Conservation (phyloP, 1,139 yeast species). For the Zygoascus sp. region DNA sequence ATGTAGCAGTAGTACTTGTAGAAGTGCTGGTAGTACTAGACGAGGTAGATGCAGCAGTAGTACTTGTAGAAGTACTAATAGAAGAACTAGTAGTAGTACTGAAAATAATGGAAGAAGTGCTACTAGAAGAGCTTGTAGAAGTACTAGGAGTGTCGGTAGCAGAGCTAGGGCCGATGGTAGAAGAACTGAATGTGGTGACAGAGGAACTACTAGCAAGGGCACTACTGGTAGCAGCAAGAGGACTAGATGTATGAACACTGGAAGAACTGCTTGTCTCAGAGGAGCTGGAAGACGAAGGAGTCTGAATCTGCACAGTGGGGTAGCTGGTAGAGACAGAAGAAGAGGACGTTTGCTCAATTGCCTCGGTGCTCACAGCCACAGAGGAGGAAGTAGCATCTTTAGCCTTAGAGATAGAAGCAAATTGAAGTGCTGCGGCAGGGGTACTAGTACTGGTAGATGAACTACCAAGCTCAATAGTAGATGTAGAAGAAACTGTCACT, state of each 20-base stretch:
- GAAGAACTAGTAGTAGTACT: constrained; percentile 12
- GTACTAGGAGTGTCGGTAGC: constrained; percentile 1
- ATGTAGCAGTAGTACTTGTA: constrained; percentile 14
- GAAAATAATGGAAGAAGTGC: constrained; percentile 16
- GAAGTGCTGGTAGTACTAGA: constrained; percentile 12
- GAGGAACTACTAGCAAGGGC: neutral
- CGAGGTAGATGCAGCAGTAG: constrained; percentile 17
- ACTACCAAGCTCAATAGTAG: constrained; percentile 2
- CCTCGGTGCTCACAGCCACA: too few species aligned
- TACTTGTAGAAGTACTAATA: constrained; percentile 17
- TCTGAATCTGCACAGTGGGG: neutral
- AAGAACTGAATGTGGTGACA: neutral
- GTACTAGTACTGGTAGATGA: neutral
- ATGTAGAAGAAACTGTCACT: neutral
- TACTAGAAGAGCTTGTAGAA: constrained; percentile 1
- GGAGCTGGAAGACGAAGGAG: neutral
- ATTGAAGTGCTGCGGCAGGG: too few species aligned
- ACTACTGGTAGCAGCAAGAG: neutral
- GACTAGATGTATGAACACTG: neutral
- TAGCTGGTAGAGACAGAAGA: neutral
- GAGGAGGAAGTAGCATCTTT: neutral
- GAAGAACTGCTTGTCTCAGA: too few species aligned
- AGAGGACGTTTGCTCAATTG: neutral
- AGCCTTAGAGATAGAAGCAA: neutral
- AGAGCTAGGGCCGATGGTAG: neutral